Base-by-base conservation (phyloP, 164 flowering plant species). In the Nelumbo lutea region DNA sequence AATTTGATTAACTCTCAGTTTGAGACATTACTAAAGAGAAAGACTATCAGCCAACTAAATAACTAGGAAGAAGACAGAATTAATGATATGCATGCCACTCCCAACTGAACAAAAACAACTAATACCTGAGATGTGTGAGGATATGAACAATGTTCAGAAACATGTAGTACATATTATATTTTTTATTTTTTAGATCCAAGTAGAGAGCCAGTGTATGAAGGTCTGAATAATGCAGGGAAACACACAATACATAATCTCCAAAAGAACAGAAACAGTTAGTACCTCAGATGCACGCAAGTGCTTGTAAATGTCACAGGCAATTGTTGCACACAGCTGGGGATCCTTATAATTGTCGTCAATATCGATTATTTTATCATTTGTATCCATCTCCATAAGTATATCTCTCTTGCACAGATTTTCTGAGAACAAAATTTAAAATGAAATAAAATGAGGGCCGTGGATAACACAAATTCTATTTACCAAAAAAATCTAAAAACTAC, bases 261-360 rank as follows among this genome's bases (percentile, higher is more conserved):
- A 46, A 38, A 59, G 5, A 43, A 64, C 50, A 38, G 57, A 66
- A 1, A 55, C 46, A 70, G 58, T 59, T 38, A 64, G 64, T n/a
- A 89, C 97, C 96, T 95, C 99, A 59, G 93, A 84, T 59, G 85
- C 87, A 58, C 96, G 85, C 70, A 96, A 80, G 65, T 93, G 93
- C 80, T 84, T 82, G 88, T 93, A 96, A 64, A 96, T 93, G 61
- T 93, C 99, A 72, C 90, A 86, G 59, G 99, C 98, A 77, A 84
- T 81, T 66, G 90, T 80, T 48, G 96, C 88, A 85, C 99, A 96
- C 9, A 86, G 58, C 79, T 96, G 99, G 3, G 97, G 97, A 72
- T 96, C 95, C 66, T 61, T 64, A 64, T 61, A 70, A 66, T 91
- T 78, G 51, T 72, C 74, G 72, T 88, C 98, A 56, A 87, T 50